Conservation (phyloP, 2,329 filamentous ascomycete genomes). For the Paecilomyces sp. region DNA sequence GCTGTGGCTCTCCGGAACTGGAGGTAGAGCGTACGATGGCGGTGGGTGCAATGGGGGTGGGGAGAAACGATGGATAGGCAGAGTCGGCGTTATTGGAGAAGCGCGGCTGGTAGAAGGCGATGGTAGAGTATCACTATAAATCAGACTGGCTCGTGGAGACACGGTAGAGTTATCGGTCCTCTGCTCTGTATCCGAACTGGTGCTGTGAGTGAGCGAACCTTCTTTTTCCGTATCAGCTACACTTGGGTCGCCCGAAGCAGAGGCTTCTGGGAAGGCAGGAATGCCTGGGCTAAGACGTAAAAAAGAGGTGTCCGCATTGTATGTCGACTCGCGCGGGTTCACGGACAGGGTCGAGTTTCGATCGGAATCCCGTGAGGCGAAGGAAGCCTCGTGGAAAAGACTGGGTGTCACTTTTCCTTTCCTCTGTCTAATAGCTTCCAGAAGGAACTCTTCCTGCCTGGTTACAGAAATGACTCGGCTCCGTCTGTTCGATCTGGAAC, state of each 20-base stretch:
- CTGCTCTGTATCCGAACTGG: slow-evolving; percentile 27
- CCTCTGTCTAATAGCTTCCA: slow-evolving; percentile 45
- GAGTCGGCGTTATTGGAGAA: slow-evolving; percentile 33
- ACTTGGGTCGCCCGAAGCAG: slow-evolving; percentile 17
- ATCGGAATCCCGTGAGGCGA: slow-evolving; percentile 15
- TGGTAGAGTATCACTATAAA: slow-evolving; percentile 31
- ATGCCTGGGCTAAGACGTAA: slow-evolving; percentile 30
- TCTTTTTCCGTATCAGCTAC: slow-evolving; percentile 20
- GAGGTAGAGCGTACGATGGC: slow-evolving; percentile 22
- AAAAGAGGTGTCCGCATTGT: slow-evolving; percentile 32
- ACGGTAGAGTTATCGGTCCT: slow-evolving; percentile 22
- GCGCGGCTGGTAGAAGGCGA: slow-evolving; percentile 28
- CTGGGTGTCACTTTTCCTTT: slow-evolving; percentile 40
- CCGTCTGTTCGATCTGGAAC: slow-evolving; percentile 22
- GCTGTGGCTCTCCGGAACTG: slow-evolving; percentile 23
- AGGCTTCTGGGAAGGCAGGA: slow-evolving; percentile 12
- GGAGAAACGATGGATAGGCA: slow-evolving; percentile 32
- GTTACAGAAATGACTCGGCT: slow-evolving; percentile 47
- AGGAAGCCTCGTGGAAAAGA: slow-evolving; percentile 22
- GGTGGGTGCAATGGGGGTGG: slow-evolving; percentile 21
- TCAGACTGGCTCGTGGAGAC: slow-evolving; percentile 26
- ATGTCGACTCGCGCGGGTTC: slow-evolving; percentile 25
- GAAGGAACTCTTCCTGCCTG: slow-evolving; percentile 44
- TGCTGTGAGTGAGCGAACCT: slow-evolving; percentile 18
- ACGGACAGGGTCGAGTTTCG: slow-evolving; percentile 22